These are phyloP conservation scores for Hansenula anomala DNA, from an alignment of 1,139 yeast genomes.

Conservation along the genomic window DNA sequence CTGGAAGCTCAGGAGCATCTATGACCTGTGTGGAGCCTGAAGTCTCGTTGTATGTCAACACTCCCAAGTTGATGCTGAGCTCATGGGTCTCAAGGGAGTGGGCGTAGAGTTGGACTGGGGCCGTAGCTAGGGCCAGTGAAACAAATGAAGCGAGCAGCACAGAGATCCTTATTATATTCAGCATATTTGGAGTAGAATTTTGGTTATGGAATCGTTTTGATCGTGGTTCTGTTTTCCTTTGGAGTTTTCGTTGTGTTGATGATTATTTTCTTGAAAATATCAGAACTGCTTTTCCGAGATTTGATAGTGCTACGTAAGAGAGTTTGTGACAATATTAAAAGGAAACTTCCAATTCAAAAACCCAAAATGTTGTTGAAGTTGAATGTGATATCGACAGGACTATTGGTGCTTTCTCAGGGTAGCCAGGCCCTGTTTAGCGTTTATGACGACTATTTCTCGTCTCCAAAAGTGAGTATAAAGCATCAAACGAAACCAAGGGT, in stretches of 20 bases:
- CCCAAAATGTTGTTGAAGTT: too few relatives aligned
- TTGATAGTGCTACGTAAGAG: too few relatives aligned
- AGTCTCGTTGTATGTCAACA: constrained; percentile 4
- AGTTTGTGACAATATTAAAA: too few relatives aligned
- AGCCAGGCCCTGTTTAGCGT: constrained; percentile 5
- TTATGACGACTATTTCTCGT: constrained; percentile 16
- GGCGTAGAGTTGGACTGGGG: constrained; percentile 5
- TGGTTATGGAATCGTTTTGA: too few relatives aligned
- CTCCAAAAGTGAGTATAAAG: constrained; percentile 21
- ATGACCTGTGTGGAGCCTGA: constrained; percentile 4
- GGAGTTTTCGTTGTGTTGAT: neutral
- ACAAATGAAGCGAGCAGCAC: neutral
- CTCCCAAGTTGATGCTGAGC: constrained; percentile 4
- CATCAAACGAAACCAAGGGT: neutral
- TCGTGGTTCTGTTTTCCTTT: too few relatives aligned
- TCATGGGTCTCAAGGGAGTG: constrained; percentile 2
- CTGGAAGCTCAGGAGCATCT: constrained; percentile 4
- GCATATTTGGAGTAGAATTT: neutral
- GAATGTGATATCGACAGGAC: too few relatives aligned
- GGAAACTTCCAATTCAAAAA: too few relatives aligned
- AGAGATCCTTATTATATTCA: neutral
- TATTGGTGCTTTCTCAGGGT: neutral
- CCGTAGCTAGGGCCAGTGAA: neutral
- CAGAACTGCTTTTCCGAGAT: neutral
- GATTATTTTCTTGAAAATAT: too few relatives aligned